phyloP scores from a whole-genome alignment of 441 rosid species.

The Euphorbia celastroides region DNA sequence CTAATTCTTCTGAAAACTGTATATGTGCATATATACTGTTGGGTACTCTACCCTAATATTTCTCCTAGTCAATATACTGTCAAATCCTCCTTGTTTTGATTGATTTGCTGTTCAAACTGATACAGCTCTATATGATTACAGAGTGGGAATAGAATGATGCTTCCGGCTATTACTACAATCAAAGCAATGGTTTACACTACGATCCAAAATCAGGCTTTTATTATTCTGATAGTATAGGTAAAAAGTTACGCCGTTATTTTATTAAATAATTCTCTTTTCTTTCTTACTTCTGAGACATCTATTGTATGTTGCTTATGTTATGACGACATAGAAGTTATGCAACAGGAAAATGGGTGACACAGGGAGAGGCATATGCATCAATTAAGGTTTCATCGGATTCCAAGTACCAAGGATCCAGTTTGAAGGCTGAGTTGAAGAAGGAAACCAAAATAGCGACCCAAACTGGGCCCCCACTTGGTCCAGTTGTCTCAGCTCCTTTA shows the following conservation, averaged over 20 bases:
- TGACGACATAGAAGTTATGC: conserved; percentile 29
- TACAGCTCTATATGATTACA: conserved; percentile 39
- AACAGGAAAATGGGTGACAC: conserved; percentile 88
- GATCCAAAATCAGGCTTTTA: conserved; percentile 89
- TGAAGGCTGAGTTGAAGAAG: conserved; percentile 30
- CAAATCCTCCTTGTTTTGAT: conserved; percentile 17
- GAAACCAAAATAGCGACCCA: conserved; percentile 30
- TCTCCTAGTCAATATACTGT: not conserved
- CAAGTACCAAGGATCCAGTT: conserved; percentile 32
- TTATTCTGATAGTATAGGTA: conserved; percentile 79
- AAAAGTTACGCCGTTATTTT: not conserved
- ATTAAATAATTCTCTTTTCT: conserved; percentile 2
- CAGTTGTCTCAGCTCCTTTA: conserved; percentile 50
- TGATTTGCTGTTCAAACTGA: conserved; percentile 26
- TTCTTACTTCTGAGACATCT: not conserved
- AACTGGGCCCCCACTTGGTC: conserved; percentile 49
- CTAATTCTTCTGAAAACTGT: not conserved
- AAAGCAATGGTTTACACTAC: conserved; percentile 48
- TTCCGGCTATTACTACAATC: conserved; percentile 68
- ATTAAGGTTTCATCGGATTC: conserved; percentile 32
- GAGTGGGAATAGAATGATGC: conserved; percentile 66
- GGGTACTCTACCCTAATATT: conserved; percentile 5
- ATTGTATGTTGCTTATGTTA: conserved; percentile 8
- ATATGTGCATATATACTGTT: not conserved
- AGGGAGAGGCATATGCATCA: conserved; percentile 70